Percentiles rank a stretch among this genome's conserved stretches.
These are phyloP conservation scores for Paspalum vaginatum DNA, from an alignment of 176 grass and related monocot species.

Conservation along the genomic window DNA sequence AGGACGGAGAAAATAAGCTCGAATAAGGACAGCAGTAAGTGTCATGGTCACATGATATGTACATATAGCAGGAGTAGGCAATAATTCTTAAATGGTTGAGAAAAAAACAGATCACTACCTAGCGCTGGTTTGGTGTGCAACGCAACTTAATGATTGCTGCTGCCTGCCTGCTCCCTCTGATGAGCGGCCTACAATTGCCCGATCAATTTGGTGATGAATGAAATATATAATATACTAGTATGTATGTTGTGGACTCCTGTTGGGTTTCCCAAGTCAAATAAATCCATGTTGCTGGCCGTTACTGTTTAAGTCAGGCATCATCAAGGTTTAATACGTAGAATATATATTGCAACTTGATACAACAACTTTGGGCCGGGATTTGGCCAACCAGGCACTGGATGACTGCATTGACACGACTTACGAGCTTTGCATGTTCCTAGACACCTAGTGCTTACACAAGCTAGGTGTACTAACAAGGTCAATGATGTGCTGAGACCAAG, in stretches of 20 bases:
- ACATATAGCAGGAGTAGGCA: conserved; percentile 38
- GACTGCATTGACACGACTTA: conserved; percentile 1
- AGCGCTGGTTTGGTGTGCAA: conserved; percentile 19
- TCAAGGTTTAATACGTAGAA: neutral
- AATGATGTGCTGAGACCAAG: neutral
- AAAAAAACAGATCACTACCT: conserved; percentile 4
- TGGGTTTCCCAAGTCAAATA: neutral
- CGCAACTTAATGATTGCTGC: conserved; percentile 45
- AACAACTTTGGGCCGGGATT: neutral
- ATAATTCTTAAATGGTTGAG: conserved; percentile 31
- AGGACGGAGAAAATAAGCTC: conserved; percentile 13
- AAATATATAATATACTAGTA: neutral
- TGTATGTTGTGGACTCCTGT: neutral
- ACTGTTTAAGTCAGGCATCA: neutral
- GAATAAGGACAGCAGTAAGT: conserved; percentile 48
- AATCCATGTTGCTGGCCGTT: neutral
- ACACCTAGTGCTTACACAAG: neutral
- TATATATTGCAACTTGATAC: conserved; percentile 20
- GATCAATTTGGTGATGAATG: neutral
- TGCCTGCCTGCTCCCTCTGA: conserved; percentile 26
- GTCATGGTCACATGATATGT: conserved; percentile 36
- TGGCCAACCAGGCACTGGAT: neutral
- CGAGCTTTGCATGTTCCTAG: conserved; percentile 7
- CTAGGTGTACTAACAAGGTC: conserved; percentile 13
- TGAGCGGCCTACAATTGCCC: conserved; percentile 2